Base-by-base conservation (phyloP, 2,329 filamentous ascomycete species). In the Diplodia sapinea region DNA sequence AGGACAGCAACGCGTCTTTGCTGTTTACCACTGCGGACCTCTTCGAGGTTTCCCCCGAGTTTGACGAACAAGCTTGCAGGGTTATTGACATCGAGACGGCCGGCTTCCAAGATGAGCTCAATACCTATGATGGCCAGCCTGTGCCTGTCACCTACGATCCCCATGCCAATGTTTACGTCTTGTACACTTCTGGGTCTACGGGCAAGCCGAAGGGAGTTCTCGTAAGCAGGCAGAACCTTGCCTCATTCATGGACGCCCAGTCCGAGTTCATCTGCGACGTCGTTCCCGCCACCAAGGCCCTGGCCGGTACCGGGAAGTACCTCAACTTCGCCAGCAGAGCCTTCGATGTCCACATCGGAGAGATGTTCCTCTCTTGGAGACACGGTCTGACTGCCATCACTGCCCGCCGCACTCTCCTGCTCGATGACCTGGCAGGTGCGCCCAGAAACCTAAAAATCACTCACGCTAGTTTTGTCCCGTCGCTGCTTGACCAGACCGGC, bases 131-230 rank as follows among this genome's bases (percentile, higher is more conserved):
- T 29, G 38, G 59, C 26, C 26, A 50, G 13, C 50, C 50, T 23
- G 51, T 47, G 4, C 52, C 51, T 20, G 38, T 64, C 26, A 50
- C 13, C n/a, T 63, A 68, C 26, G 38, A 64, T 15, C 66, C 38
- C 4, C 50, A 64, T 17, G 57, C 52, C 11, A 49, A 63, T 29
- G 57, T 50, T 17, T 68, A 68, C 40, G 59, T 99, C 68, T 91
- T 99, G 67, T 99, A 99, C 83, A 99, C 95, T 1, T 98, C 94
- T 43, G 95, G 95, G 47, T 98, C 94, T 0, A 99, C 95, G 8
- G 95, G 95, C 70, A 98, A 98, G 87, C 95, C 95, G 72, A 99
- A 99, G 88, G 95, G 95, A 81, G 91, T 99, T 65, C 63, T 69
- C 20, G 56, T 69, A 13, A 68, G 66, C 59, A 43, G 66, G 12